A percentile compares a stretch with the other conserved stretches of the same genome.
Evolutionary conservation across 331 rosid genomes (phyloP).

Genomic region (Cucumis variabilis): DNA sequence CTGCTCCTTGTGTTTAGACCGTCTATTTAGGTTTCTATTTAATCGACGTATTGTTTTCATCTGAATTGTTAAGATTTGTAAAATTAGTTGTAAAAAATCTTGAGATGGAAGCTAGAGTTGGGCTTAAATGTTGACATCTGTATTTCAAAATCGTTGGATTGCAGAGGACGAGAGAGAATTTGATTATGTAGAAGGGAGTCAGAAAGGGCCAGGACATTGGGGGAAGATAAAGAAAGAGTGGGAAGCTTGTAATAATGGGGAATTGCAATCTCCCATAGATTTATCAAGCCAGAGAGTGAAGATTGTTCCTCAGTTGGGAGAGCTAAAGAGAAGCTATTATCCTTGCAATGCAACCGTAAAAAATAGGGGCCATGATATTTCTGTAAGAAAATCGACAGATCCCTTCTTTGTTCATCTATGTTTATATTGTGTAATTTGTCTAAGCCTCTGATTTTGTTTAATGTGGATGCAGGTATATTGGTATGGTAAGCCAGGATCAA

Average conservation of each 20-base stretch:
- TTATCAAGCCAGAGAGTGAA: slow-evolving; percentile 45
- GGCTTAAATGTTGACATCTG: not conserved
- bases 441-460: not conserved
- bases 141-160: slow-evolving; percentile 6
- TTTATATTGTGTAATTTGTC: not conserved
- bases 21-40: not conserved
- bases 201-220: slow-evolving; percentile 69
- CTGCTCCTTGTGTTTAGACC: not conserved
- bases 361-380: slow-evolving; percentile 79
- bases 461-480: slow-evolving; percentile 50
- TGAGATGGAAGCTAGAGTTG: slow-evolving; percentile 1
- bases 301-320: slow-evolving; percentile 41
- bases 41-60: not conserved
- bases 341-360: slow-evolving; percentile 53
- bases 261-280: slow-evolving; percentile 75
- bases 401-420: not conserved
- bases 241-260: slow-evolving; percentile 60
- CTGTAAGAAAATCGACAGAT: slow-evolving; percentile 39
- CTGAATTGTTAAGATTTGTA: not conserved
- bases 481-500: slow-evolving; percentile 56
- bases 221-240: slow-evolving; percentile 69
- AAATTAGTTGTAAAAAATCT: not conserved
- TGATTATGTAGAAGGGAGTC: slow-evolving; percentile 55
- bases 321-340: slow-evolving; percentile 44
- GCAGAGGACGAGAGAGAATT: slow-evolving; percentile 73